Evolutionary conservation across 2,329 filamentous ascomycete species (phyloP).

Genomic region (Aspergillus sp.): DNA sequence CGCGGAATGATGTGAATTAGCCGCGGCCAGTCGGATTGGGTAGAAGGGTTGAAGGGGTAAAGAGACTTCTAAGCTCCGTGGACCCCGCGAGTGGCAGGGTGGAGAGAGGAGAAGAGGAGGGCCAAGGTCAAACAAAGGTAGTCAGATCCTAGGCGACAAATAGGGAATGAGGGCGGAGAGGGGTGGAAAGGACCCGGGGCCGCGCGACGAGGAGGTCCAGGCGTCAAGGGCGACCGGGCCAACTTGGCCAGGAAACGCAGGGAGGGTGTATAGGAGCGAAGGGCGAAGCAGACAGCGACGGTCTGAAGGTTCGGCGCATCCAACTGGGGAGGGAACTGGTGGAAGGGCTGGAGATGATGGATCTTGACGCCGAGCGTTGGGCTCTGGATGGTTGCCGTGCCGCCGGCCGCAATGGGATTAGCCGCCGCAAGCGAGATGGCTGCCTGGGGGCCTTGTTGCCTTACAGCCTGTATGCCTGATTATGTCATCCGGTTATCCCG

Average conservation of each 20-base stretch:
- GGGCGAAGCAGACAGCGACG: not conserved
- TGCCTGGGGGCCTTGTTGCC: conserved; percentile 14
- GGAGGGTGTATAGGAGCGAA: not conserved
- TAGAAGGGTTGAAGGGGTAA: not conserved
- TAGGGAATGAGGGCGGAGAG: conserved; percentile 28
- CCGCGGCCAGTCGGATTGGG: not conserved
- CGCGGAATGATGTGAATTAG: not conserved
- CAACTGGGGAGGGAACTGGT: conserved; percentile 7
- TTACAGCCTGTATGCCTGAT: no score
- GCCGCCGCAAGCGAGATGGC: conserved; percentile 38
- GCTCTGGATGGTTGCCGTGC: conserved; percentile 32
- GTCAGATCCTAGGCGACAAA: conserved; percentile 22
- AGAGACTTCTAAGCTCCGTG: not conserved
- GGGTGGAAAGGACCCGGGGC: conserved; percentile 27
- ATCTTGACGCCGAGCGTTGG: conserved; percentile 35
- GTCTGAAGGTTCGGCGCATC: not conserved
- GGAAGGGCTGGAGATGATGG: conserved; percentile 18
- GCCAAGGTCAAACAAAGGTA: conserved; percentile 1
- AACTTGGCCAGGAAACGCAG: not conserved
- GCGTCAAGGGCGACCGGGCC: conserved; percentile 11
- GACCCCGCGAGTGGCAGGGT: conserved; percentile 2
- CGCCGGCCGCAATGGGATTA: conserved; percentile 38
- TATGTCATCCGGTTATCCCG: no score
- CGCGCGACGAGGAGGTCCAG: conserved; percentile 17
- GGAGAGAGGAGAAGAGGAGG: not conserved